phyloP scores from a whole-genome alignment of 2,329 filamentous ascomycete species.

The Arthrinium puccinioides region DNA sequence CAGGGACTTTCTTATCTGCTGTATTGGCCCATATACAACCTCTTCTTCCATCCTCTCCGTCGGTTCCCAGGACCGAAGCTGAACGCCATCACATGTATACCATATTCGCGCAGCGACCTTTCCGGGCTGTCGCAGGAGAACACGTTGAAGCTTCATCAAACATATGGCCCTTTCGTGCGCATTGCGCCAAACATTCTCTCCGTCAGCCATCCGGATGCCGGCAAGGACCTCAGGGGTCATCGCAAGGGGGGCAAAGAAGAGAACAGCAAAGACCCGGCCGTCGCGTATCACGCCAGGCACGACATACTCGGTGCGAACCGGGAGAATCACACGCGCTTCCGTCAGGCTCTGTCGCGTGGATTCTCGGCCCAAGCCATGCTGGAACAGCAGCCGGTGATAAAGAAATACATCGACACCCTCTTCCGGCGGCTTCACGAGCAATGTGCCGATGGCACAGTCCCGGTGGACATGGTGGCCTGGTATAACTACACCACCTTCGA shows the following conservation, averaged over 20 bases:
- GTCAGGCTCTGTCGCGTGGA: slow-evolving; percentile 8
- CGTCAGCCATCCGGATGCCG: slow-evolving; percentile 25
- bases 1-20: too few species aligned
- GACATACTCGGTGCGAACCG: slow-evolving; percentile 21
- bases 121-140: not conserved
- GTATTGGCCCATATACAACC: slow-evolving; percentile 4
- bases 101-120: not conserved
- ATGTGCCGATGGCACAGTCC: not conserved
- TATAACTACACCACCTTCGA: slow-evolving; percentile 13
- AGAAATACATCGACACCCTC: slow-evolving; percentile 12
- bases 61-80: slow-evolving; percentile 4
- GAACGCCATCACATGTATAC: slow-evolving; percentile 3
- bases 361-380: slow-evolving; percentile 11
- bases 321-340: slow-evolving; percentile 9
- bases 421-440: slow-evolving; percentile 6
- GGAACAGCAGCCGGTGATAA: slow-evolving; percentile 13
- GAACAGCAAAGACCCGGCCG: slow-evolving; percentile 15
- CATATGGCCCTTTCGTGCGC: slow-evolving; percentile 5
- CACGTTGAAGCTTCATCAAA: not conserved
- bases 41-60: slow-evolving; percentile 4
- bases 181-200: slow-evolving; percentile 16
- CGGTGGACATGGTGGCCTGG: slow-evolving; percentile 8
- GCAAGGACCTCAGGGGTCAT: slow-evolving; percentile 21
- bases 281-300: slow-evolving; percentile 13
- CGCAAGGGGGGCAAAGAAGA: slow-evolving; percentile 12